phyloP scores from a whole-genome alignment of 495 filamentous ascomycete genomes.

The Tuber melanosporum region DNA sequence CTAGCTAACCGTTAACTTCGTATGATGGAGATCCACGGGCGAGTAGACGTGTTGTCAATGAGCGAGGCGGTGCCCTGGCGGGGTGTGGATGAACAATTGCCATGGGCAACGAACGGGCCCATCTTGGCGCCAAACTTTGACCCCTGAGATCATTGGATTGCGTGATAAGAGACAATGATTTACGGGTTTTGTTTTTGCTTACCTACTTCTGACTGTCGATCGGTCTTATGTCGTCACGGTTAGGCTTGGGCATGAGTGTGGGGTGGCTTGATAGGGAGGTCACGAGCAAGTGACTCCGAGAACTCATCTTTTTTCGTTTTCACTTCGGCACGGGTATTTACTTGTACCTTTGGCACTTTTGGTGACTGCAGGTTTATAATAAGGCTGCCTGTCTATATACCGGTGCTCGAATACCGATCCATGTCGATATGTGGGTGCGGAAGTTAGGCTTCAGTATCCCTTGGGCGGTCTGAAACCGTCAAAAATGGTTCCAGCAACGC shows the following conservation, averaged over 20 bases:
- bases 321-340: not conserved
- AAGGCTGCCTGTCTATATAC: no score
- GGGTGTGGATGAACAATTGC: not conserved
- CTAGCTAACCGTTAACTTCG: not conserved
- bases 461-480: no score
- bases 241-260: not conserved
- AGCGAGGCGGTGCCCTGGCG: not conserved
- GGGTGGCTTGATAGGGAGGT: not conserved
- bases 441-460: not conserved
- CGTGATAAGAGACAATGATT: slow-evolving; percentile 3
- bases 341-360: no score
- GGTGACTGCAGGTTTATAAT: no score
- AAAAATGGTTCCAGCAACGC: no score
- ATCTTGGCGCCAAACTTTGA: not conserved
- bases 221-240: not conserved
- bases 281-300: not conserved
- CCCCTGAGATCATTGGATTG: not conserved
- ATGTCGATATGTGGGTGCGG: not conserved
- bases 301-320: not conserved
- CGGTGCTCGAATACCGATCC: no score
- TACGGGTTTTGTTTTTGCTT: not conserved
- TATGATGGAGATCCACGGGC: not conserved
- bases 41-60: not conserved
- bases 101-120: not conserved
- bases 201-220: not conserved